phyloP scores from a whole-genome alignment of 305 asterid genomes.

The Fraxinus floribunda region DNA sequence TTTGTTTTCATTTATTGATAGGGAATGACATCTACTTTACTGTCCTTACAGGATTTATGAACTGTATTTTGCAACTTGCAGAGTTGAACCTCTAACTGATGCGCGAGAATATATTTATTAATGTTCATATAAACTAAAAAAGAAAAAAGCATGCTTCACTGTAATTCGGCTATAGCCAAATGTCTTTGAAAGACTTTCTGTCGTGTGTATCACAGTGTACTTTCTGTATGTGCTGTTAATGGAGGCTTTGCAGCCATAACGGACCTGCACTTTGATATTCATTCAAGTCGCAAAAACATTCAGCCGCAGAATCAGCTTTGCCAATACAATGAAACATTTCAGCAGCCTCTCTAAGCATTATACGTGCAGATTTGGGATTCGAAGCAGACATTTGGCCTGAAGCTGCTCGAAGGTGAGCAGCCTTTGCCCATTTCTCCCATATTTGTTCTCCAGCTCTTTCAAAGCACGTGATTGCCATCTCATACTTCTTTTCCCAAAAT shows the following conservation, averaged over 20 bases:
- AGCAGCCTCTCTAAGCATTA: slow-evolving; percentile 60
- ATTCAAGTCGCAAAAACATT: slow-evolving; percentile 60
- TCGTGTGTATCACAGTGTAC: neutral
- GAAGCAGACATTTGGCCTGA: slow-evolving; percentile 42
- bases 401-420: slow-evolving; percentile 54
- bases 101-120: neutral
- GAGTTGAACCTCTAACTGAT: neutral
- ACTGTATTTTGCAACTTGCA: neutral
- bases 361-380: slow-evolving; percentile 37
- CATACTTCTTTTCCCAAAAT: slow-evolving; percentile 60
- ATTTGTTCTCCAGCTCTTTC: slow-evolving; percentile 59
- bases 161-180: neutral
- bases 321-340: slow-evolving; percentile 62
- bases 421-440: slow-evolving; percentile 64
- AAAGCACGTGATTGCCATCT: slow-evolving; percentile 68
- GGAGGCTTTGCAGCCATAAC: neutral
- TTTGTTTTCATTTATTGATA: neutral
- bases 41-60: neutral
- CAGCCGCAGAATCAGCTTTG: slow-evolving; percentile 55
- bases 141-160: neutral
- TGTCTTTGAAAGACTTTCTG: neutral
- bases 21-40: neutral
- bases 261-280: slow-evolving; percentile 65
- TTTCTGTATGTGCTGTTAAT: neutral
- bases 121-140: neutral